phyloP scores from a whole-genome alignment of 257 asterid genomes.

The Orobanche coerulescens region DNA sequence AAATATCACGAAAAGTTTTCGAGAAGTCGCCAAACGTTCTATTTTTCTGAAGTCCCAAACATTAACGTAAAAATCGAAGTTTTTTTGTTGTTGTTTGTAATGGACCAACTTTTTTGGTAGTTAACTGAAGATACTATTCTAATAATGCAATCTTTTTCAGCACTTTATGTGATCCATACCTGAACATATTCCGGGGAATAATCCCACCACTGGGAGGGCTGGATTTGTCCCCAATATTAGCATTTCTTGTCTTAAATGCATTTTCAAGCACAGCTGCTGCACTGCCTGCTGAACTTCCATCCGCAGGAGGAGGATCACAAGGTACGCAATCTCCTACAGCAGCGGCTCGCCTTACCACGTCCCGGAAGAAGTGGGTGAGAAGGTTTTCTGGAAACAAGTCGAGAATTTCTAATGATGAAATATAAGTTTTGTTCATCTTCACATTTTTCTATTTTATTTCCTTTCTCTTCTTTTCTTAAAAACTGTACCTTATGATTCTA shows the following conservation, averaged over 20 bases:
- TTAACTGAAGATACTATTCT: too few species aligned
- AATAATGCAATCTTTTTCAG: slow-evolving; percentile 44
- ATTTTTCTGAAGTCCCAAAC: too few species aligned
- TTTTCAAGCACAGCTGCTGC: slow-evolving; percentile 81
- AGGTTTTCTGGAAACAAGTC: slow-evolving; percentile 46
- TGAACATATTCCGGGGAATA: slow-evolving; percentile 90
- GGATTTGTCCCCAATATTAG: slow-evolving; percentile 79
- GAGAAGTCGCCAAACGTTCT: too few species aligned
- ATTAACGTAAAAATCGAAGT: too few species aligned
- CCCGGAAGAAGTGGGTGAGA: slow-evolving; percentile 64
- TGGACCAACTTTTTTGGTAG: too few species aligned
- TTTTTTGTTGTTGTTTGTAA: too few species aligned
- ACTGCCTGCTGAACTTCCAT: slow-evolving; percentile 89
- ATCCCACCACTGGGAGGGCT: slow-evolving; percentile 98
- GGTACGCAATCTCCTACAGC: slow-evolving; percentile 23
- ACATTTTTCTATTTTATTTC: not conserved
- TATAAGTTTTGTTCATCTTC: slow-evolving; percentile 17
- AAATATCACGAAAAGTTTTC: too few species aligned
- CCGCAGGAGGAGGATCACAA: slow-evolving; percentile 32
- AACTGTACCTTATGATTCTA: not conserved
- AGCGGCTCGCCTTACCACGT: slow-evolving; percentile 29
- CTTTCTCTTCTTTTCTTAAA: too few species aligned
- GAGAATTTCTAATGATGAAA: slow-evolving; percentile 20
- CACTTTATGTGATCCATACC: slow-evolving; percentile 89
- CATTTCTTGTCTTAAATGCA: slow-evolving; percentile 70